phyloP scores from a whole-genome alignment of 2,329 filamentous ascomycete species.

The Apiospora phragmitis region DNA sequence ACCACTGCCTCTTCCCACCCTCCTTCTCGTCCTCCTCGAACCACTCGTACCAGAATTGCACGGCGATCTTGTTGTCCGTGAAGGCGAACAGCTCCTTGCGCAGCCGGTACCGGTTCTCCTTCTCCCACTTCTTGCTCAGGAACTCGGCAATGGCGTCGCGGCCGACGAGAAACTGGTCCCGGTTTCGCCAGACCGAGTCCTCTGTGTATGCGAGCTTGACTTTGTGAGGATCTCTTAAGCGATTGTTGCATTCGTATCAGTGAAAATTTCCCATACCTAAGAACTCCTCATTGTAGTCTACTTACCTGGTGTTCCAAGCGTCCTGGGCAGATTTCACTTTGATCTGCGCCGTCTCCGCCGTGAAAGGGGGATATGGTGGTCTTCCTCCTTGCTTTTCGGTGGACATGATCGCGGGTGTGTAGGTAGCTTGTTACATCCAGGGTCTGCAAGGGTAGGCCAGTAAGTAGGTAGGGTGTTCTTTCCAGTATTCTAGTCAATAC shows the following conservation, averaged over 20 bases:
- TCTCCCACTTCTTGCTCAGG: conserved; percentile 71
- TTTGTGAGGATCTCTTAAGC: conserved; percentile 57
- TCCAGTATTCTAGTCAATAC: not conserved
- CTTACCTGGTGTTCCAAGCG: conserved; percentile 76
- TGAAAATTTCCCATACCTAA: too few relatives aligned
- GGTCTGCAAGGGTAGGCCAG: too few relatives aligned
- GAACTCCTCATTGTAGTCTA: not conserved
- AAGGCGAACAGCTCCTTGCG: conserved; percentile 86
- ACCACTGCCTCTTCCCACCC: conserved; percentile 60
- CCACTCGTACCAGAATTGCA: conserved; percentile 91
- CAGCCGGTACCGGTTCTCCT: conserved; percentile 70
- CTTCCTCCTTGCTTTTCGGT: conserved; percentile 18
- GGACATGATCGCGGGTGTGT: not conserved
- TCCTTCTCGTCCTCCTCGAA: conserved; percentile 58
- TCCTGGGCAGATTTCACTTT: conserved; percentile 87
- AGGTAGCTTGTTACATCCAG: not conserved
- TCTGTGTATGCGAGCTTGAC: conserved; percentile 75
- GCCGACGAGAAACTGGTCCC: conserved; percentile 68
- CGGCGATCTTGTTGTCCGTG: conserved; percentile 67
- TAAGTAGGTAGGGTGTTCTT: not conserved
- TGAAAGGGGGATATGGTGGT: conserved; percentile 71
- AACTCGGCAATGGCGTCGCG: conserved; percentile 68
- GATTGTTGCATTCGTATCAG: not conserved
- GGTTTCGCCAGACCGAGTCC: conserved; percentile 80
- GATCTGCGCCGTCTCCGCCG: conserved; percentile 63